Percentiles rank a stretch among this genome's conserved stretches.
Evolutionary conservation across 169 alveolate species (phyloP).

Genomic region (Plasmodium berghei): DNA sequence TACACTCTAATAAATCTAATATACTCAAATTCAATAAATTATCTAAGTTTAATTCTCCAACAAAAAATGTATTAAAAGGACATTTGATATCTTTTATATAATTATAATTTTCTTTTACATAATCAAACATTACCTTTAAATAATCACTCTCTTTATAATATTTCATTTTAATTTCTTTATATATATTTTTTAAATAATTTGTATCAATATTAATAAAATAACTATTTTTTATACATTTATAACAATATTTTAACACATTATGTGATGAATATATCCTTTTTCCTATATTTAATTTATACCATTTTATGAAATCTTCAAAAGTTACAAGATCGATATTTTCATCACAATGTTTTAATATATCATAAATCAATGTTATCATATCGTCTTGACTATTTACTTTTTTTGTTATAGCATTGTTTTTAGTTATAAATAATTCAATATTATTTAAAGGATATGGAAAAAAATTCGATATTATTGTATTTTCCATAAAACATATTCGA

Average conservation of each 20-base stretch:
- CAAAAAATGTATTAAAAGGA: conserved; percentile 70
- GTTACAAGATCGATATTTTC: conserved; percentile 19
- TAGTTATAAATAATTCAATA: conserved; percentile 66
- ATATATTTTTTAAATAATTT: conserved; percentile 45
- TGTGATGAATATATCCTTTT: conserved; percentile 38
- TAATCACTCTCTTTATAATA: conserved; percentile 35
- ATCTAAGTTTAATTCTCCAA: conserved; percentile 56
- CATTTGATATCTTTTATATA: conserved; percentile 54
- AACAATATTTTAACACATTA: conserved; percentile 35
- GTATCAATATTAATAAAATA: conserved; percentile 57
- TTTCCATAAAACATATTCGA: not conserved
- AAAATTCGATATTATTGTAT: conserved; percentile 28
- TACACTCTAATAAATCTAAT: conserved; percentile 49
- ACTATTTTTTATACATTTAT: conserved; percentile 63
- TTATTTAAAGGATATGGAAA: conserved; percentile 68
- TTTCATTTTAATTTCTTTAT: conserved; percentile 50
- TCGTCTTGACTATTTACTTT: conserved; percentile 64
- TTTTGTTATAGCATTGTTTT: conserved; percentile 34
- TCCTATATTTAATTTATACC: conserved; percentile 61
- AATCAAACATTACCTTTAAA: conserved; percentile 49
- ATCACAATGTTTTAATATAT: conserved; percentile 12
- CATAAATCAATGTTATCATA: conserved; percentile 56
- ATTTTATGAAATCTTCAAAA: conserved; percentile 31
- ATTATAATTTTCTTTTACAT: conserved; percentile 45
- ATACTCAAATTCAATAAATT: conserved; percentile 52